Base-by-base conservation (phyloP, 371 early-diverging fungal species). In the Cokeromyces recurvatus region DNA sequence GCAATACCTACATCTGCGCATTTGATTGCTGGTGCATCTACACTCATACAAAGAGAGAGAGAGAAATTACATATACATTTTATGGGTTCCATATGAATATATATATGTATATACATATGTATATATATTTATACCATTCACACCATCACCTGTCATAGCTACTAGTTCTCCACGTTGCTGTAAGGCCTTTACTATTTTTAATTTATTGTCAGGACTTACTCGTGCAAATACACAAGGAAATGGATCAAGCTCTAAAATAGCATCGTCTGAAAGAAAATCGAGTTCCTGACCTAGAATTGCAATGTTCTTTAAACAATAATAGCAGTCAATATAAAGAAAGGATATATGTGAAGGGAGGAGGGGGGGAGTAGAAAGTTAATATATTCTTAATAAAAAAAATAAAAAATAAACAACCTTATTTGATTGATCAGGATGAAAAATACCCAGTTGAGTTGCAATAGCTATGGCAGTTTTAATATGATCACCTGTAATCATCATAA, bases 401-500 rank as follows among this genome's bases (percentile, higher is more conserved):
- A n/a, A n/a, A n/a, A n/a, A n/a, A n/a, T n/a, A n/a, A n/a, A n/a
- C n/a, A n/a, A n/a, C 59, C 44, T 32, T 50, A 27, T 39, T 24
- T 10, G 21, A n/a, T 6, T 39, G 39, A 14, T 24, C 24, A n/a
- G 12, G 66, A 66, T 81, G 72, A 37, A 93, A 59, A 39, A 95
- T 92, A 16, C 89, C 90, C 4, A 94, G 76, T 48, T 93, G 80
- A 36, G 78, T 78, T 9, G 66, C 59, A 35, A 66, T 92, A 1
- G 96, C 92, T 0, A 86, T 70, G 4, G 96, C 96, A 0, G 95
- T 95, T 17, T 81, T 77, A 1, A 89, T 79, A 57, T 94, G 94
- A 57, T 96, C 94, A 19, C 95, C 95, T 3, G 95, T 95, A 39
- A 95, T 81, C 93, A 97, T 94, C 54, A 85, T 80, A 16, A 95